These are phyloP conservation scores for Diaporthe citri DNA, from an alignment of 2,329 filamentous ascomycete genomes.

Conservation along the genomic window DNA sequence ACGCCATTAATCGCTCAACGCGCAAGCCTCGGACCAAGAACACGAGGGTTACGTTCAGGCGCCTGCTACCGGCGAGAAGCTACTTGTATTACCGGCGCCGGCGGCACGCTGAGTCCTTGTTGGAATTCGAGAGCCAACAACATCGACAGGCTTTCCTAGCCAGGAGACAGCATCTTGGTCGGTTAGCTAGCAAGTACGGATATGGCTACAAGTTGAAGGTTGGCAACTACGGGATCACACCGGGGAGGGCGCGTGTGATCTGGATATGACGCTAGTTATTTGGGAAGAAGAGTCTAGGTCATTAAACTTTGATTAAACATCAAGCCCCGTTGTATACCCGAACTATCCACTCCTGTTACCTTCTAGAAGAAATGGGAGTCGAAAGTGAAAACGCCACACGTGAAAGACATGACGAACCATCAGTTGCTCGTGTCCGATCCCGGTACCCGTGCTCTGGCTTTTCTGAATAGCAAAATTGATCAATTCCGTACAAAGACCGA, in stretches of 20 bases:
- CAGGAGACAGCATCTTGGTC: background rate
- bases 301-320: slow-evolving; percentile 18
- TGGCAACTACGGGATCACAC: background rate
- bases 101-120: background rate
- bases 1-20: background rate
- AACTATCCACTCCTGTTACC: background rate
- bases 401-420: background rate
- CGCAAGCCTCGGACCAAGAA: background rate
- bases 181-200: background rate
- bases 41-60: background rate
- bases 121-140: background rate
- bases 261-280: background rate
- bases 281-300: background rate
- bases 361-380: background rate
- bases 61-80: background rate
- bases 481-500: slow-evolving; percentile 35
- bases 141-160: background rate
- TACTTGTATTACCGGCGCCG: background rate
- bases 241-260: background rate
- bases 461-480: slow-evolving; percentile 28
- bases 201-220: background rate
- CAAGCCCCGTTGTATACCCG: background rate
- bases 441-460: background rate
- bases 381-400: slow-evolving; percentile 9
- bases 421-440: background rate